Evolutionary conservation across 1,284 basidiomycete genomes (phyloP), one percentile per base, ranked within the genome.

Genomic region (Leccinum subatratum): DNA sequence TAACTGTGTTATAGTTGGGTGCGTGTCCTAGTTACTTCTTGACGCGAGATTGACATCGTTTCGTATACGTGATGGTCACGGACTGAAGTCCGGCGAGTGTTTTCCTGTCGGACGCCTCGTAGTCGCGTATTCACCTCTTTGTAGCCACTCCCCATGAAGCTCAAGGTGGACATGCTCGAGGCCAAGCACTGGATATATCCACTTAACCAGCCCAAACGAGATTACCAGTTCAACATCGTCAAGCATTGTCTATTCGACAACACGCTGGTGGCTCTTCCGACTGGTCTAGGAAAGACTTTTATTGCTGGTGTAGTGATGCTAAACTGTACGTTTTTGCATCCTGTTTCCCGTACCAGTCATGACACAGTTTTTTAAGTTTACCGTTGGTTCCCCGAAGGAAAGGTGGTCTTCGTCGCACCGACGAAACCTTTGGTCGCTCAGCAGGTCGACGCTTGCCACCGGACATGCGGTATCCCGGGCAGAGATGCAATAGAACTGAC

Each of bases 281-380:
- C 97, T 0, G 97, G 97, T 67, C 81, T 99, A 6, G 97, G 97
- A 22, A 99, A 99, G 81, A 99, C 97, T 0, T 99, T 99, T 74
- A 93, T 99, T 68, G 97, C 97, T 1, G 96, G 96, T 1, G 94
- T 95, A 1, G 88, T 99, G 22, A 98, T 99, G 93, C 80, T 95
- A 11, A 96, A 95, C 71, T 95, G 94, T 95, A 73, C 72, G 88
- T 51, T 57, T 28, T 12, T 65, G 20, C 32, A 39, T 68, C 20
- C 56, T 56, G 16, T 32, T 14, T 58, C 58, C 61, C 62, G 59
- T 32, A 59, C 51, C 11, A 22, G n/a, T 67, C 45, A 30, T 65
- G 58, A 74, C 32, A 11, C 18, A 8, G 6, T 62, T 34, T 59
- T 63, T 30, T 20, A 71, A 95, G 94, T 87, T 75, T 96, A 95